A percentile compares a stretch with the other conserved stretches of the same genome.
Conservation (phyloP, 2,329 filamentous ascomycete genomes). For the Aphanocladium album region DNA sequence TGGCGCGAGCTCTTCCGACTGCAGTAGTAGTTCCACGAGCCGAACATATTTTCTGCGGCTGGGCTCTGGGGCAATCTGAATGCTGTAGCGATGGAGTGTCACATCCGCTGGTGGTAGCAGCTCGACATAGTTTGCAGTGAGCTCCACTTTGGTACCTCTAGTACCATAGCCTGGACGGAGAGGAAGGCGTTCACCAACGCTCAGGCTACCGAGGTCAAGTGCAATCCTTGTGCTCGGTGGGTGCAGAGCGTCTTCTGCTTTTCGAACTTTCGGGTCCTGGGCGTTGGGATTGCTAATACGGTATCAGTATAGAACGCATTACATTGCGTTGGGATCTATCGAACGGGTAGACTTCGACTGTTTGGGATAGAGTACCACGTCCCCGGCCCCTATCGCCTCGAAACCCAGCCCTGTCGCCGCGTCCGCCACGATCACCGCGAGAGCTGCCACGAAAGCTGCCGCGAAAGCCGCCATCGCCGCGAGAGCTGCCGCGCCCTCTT, state of each 20-base stretch:
- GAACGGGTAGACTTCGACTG: neutral
- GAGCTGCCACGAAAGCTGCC: neutral
- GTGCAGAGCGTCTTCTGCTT: neutral
- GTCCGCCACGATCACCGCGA: neutral
- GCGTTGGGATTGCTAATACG: neutral
- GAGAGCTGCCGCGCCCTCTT: neutral
- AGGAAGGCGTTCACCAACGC: neutral
- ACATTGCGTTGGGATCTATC: neutral
- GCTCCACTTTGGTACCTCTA: neutral
- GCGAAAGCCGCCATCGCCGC: neutral
- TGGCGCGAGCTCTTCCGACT: constrained; percentile 16
- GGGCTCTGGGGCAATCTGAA: neutral
- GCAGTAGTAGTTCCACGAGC: constrained; percentile 19
- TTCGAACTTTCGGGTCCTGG: neutral
- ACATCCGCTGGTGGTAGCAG: neutral
- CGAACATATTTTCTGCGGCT: neutral
- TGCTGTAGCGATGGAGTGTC: neutral
- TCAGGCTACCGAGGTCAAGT: neutral
- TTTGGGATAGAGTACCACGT: neutral
- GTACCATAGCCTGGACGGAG: constrained; percentile 3
- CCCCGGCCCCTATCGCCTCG: neutral
- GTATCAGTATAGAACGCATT: neutral
- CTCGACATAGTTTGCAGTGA: constrained; percentile 5
- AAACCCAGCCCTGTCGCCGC: neutral
- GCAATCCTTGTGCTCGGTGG: neutral